Base-by-base conservation (phyloP, 116 monocot species). In the Dioscorea cayenensis region DNA sequence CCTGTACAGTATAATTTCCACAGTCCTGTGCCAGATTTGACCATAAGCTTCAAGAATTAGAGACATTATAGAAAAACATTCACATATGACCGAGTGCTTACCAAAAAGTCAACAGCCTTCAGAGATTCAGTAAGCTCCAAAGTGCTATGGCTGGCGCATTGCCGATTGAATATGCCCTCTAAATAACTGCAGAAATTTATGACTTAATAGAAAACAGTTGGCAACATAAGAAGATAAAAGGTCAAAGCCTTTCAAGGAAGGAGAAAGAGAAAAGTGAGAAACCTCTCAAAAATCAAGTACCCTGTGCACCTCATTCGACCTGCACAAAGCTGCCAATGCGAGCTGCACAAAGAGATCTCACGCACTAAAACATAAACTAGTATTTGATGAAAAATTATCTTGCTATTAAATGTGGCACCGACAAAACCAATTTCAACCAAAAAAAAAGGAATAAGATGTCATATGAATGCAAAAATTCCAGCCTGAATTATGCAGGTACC, bases 241-340 rank as follows among this genome's bases (percentile, higher is more conserved):
- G 7, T 51, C 11, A 14, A 51, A 51, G 32, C 32, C 17, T 51
- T 51, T 51, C 11, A 51, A 51, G 3, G 51, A 51, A 17, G 51
- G 11, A 14, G 51, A 17, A 66, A n/a, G 0, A 60, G 32, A 32
- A 78, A 70, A 65, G 55, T 72, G 50, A 63, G 20, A 62, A 74
- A 96, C 92, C 96, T 88, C 86, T 90, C 84, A 79, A 92, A 92
- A 92, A 79, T 90, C 81, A 14, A 92, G 19, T 71, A 83, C 82
- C 70, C 51, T 60, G 73, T 83, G 84, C 25, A 81, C 71, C 67
- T 84, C 83, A 81, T 90, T 96, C 38, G 92, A 78, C 77, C 72
- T 90, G 37, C 76, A 74, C 77, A 92, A 75, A 70, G 90, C 84
- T 73, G 88, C 78, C 81, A 96, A 80, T 68, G 96, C 84, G 74